Base-by-base conservation (phyloP, 2,329 filamentous ascomycete species). In the Exophiala bonariae region DNA sequence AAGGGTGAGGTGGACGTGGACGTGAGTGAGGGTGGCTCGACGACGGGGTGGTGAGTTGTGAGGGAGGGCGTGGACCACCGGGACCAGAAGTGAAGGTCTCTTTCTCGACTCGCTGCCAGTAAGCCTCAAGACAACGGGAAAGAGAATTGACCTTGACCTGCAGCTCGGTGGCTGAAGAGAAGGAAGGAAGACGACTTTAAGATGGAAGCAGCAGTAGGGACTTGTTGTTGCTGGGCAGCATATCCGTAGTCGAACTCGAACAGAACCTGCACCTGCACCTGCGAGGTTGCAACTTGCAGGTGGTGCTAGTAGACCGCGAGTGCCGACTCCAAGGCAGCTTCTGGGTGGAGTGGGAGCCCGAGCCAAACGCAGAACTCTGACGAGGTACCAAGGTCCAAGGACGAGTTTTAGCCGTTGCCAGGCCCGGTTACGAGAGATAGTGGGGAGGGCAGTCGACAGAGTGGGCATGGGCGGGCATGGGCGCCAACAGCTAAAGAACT, bases 201-300 rank as follows among this genome's bases (percentile, higher is more conserved):
- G 52, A 40, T 26, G 22, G 47, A 39, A 49, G 38, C 40, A 46
- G 43, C 35, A 42, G 42, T 31, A 47, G 42, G 52, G 34, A 42
- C 18, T 17, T 38, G 52, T 55, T 55, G 52, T 55, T 55, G 52
- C 52, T 55, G 52, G 52, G 52, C 52, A 55, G 52, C 52, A 52
- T 55, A 26, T 26, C 6, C 23, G 23, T n/a, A 26, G 23, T 6
- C 23, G 23, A 26, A 11, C 23, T 6, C 6, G 23, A 26, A 11
- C 23, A 26, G 23, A 26, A 11, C 23, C 23, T 26, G 23, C 23
- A 26, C 11, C 23, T n/a, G n/a, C n/a, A n/a, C n/a, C n/a, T n/a
- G n/a, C n/a, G n/a, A n/a, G n/a, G n/a, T n/a, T n/a, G n/a, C n/a
- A n/a, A n/a, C n/a, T n/a, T n/a, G n/a, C n/a, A n/a, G n/a, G n/a